Evolutionary conservation across 2,329 filamentous ascomycete species (phyloP).

Genomic region (Magnaporthiopsis rhizophila): DNA sequence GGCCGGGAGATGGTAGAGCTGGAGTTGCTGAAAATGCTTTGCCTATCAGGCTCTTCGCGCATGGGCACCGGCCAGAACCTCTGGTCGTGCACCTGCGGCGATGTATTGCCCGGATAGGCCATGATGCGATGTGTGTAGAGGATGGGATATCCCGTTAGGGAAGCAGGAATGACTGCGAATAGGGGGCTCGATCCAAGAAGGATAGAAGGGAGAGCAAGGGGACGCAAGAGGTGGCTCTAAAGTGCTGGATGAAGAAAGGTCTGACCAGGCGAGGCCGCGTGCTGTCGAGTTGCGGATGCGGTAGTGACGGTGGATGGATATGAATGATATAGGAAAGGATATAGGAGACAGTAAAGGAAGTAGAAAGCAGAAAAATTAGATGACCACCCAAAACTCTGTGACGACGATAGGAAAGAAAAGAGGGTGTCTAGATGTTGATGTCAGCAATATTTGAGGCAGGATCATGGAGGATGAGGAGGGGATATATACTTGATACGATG

Average conservation of each 20-base stretch:
- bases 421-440: background rate
- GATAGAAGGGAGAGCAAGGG: background rate
- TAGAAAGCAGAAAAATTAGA: background rate
- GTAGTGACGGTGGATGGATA: background rate
- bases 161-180: background rate
- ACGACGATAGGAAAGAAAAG: background rate
- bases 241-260: background rate
- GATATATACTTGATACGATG: background rate
- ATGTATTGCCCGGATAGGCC: background rate
- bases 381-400: background rate
- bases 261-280: background rate
- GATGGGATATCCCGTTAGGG: background rate
- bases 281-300: background rate
- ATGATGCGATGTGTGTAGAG: background rate
- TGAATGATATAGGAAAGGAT: too few relatives aligned
- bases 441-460: background rate
- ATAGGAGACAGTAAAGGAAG: background rate
- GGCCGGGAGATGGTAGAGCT: background rate
- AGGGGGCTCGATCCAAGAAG: background rate
- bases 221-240: too few relatives aligned
- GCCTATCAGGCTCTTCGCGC: conserved; percentile 1
- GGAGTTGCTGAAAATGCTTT: conserved; percentile 7
- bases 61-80: background rate
- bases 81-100: background rate
- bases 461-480: background rate